These are phyloP conservation scores for Albophoma yamanashiensis DNA, from an alignment of 2,329 filamentous ascomycete genomes.

Conservation along the genomic window DNA sequence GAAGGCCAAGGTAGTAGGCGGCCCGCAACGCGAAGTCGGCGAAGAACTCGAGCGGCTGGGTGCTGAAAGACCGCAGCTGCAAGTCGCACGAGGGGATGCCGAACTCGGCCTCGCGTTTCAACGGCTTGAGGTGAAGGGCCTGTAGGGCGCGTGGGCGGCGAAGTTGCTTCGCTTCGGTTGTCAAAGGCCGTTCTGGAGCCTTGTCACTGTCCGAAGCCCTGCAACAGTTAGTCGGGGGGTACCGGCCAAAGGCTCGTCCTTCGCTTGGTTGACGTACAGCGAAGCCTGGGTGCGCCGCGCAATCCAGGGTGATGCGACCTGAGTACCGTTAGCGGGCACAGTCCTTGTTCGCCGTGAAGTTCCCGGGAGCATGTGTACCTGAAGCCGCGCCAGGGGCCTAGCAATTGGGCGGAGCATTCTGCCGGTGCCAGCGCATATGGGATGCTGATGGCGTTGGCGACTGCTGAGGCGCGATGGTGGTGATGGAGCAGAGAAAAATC, in stretches of 20 bases:
- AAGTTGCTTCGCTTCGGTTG: slow-evolving; percentile 4
- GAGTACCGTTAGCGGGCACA: neutral
- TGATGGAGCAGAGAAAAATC: neutral
- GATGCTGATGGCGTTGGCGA: neutral
- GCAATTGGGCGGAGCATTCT: slow-evolving; percentile 19
- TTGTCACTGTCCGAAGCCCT: neutral
- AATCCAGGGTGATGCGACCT: slow-evolving; percentile 2
- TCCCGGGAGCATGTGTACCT: slow-evolving; percentile 8
- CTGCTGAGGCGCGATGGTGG: slow-evolving; percentile 3
- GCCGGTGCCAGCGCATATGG: slow-evolving; percentile 9
- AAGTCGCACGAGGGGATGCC: slow-evolving; percentile 82
- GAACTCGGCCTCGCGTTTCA: slow-evolving; percentile 63
- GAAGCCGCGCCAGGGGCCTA: slow-evolving; percentile 12
- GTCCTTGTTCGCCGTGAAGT: neutral
- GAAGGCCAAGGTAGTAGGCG: slow-evolving; percentile 85
- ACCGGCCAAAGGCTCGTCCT: too few relatives aligned
- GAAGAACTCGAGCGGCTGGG: slow-evolving; percentile 88
- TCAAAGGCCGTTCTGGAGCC: neutral
- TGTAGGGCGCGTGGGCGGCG: slow-evolving; percentile 72
- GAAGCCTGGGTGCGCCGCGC: neutral
- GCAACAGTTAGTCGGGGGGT: neutral
- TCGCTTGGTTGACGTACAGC: neutral
- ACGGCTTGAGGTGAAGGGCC: slow-evolving; percentile 74
- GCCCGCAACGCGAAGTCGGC: slow-evolving; percentile 88
- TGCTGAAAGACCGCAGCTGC: slow-evolving; percentile 82